Evolutionary conservation across 2,329 filamentous ascomycete genomes (phyloP), one percentile per base, ranked within the genome.

Genomic region (Colletotrichum lupini): DNA sequence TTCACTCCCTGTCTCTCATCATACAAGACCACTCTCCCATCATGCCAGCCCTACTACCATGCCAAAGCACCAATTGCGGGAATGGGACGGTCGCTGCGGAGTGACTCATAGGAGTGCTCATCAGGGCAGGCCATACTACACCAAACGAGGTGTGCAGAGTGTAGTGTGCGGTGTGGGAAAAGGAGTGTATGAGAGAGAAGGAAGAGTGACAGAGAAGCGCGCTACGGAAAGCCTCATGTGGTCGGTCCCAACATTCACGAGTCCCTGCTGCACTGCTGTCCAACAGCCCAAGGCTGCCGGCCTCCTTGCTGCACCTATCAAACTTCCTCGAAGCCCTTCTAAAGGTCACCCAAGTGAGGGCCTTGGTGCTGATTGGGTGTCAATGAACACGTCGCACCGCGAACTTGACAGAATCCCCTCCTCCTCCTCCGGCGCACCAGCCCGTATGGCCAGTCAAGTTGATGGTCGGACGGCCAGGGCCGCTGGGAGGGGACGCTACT

Each of bases 281-380:
- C 74, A 75, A 75, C 72, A 58, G 42, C 26, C 26, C 72, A 56
- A 61, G 60, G 32, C 61, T 26, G 80, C 77, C 78, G 79, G 79
- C 77, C 77, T 74, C 77, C 66, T 12, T 64, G 75, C 76, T 77
- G 74, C 76, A 55, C 77, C 76, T 77, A 78, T 78, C 72, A 62
- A 60, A 77, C 77, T 77, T 76, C 70, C 74, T 76, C 74, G 75
- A 75, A 75, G 32, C 26, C 56, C 32, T 49, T 66, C 60, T 32
- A 11, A 22, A 49, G 75, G 76, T 75, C 62, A 30, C 32, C 24
- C 46, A 65, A 26, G 59, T 52, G 61, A 46, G 66, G 30, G 26
- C 56, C 26, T 52, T 19, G 16, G 74, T 24, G 42, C 42, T 68
- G 68, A 72, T 72, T 68, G 72, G 72, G 60, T 37, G 58, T 35